Conservation (phyloP, 2,329 filamentous ascomycete genomes). For the Metarhizium anisopliae region DNA sequence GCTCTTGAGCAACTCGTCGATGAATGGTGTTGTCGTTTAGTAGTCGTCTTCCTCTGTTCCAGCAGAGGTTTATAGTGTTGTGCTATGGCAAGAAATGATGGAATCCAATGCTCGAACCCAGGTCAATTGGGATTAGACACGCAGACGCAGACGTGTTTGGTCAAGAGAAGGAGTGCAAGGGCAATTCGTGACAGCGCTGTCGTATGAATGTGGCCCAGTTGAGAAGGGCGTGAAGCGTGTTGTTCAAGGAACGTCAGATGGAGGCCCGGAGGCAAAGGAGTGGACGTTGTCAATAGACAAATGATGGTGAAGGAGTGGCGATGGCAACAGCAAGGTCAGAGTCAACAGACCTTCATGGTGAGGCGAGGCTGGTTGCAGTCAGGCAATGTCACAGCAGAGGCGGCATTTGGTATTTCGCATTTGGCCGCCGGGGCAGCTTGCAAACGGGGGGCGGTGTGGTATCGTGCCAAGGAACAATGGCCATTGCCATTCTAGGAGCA, state of each 20-base stretch:
- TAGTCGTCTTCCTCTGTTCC: not conserved
- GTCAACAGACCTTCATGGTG: not conserved
- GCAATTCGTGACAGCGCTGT: not conserved
- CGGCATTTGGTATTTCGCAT: not conserved
- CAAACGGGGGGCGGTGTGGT: too few relatives aligned
- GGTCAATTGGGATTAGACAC: not conserved
- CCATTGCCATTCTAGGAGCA: too few relatives aligned
- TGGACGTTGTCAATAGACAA: conserved; percentile 2
- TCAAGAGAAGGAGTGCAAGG: not conserved
- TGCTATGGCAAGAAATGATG: not conserved
- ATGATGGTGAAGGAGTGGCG: not conserved
- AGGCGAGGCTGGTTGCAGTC: too few relatives aligned
- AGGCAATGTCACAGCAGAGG: not conserved
- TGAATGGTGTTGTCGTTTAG: not conserved
- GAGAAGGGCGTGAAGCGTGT: not conserved
- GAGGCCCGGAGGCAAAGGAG: not conserved
- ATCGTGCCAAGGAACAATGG: too few relatives aligned
- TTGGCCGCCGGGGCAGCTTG: too few relatives aligned
- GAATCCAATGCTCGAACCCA: not conserved
- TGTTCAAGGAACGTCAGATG: not conserved
- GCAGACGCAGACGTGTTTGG: not conserved
- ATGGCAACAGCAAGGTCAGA: not conserved
- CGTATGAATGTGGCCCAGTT: not conserved
- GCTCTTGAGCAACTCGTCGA: not conserved
- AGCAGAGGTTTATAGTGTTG: not conserved